Percentiles rank a stretch among this genome's conserved stretches.
phyloP scores from a whole-genome alignment of 2,329 filamentous ascomycete species.

The Lasiodiplodia sp. region DNA sequence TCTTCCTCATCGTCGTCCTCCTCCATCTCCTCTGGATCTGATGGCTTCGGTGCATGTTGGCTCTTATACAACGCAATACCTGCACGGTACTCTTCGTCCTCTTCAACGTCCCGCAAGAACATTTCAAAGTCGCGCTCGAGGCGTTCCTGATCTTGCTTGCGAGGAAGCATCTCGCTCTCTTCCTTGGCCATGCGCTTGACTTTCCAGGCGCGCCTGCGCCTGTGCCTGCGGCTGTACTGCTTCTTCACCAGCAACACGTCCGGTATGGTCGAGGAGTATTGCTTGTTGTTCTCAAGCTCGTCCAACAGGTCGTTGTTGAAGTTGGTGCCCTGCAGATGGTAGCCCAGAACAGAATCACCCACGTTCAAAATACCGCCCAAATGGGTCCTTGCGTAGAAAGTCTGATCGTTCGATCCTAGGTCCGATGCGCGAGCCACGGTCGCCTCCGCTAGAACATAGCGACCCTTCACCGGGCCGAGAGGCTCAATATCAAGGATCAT shows the following conservation, averaged over 20 bases:
- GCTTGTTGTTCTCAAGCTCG: slow-evolving; percentile 77
- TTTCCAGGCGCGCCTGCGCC: slow-evolving; percentile 83
- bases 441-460: slow-evolving; percentile 83
- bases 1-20: slow-evolving; percentile 59
- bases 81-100: slow-evolving; percentile 85
- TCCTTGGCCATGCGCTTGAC: slow-evolving; percentile 93
- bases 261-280: slow-evolving; percentile 80
- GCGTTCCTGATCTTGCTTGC: slow-evolving; percentile 85
- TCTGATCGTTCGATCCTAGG: slow-evolving; percentile 83
- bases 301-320: slow-evolving; percentile 92
- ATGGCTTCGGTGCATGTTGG: slow-evolving; percentile 63
- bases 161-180: slow-evolving; percentile 83
- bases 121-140: slow-evolving; percentile 95
- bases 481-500: slow-evolving; percentile 94
- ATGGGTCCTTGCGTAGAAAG: slow-evolving; percentile 90
- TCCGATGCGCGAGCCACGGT: slow-evolving; percentile 88
- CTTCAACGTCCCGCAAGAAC: slow-evolving; percentile 96
- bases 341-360: slow-evolving; percentile 94
- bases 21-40: slow-evolving; percentile 72
- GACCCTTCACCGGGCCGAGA: slow-evolving; percentile 75
- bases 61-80: slow-evolving; percentile 87
- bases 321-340: slow-evolving; percentile 85
- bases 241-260: slow-evolving; percentile 98
- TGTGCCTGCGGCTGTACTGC: slow-evolving; percentile 85
- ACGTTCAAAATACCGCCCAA: slow-evolving; percentile 84